phyloP scores from a whole-genome alignment of 2,329 filamentous ascomycete species.

The Xylariaceae sp. region DNA sequence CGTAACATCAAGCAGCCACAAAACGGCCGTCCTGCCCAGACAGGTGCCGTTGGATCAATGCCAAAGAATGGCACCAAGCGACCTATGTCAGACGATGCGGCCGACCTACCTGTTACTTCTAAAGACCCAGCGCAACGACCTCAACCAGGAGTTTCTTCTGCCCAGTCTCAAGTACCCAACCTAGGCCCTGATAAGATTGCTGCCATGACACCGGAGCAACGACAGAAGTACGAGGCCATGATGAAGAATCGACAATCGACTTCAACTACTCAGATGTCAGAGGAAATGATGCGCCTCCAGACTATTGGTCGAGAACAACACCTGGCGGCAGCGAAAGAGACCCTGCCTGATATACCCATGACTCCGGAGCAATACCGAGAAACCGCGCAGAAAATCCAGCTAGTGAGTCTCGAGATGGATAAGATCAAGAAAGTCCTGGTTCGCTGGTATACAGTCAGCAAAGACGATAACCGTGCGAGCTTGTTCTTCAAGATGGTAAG shows the following conservation, averaged over 20 bases:
- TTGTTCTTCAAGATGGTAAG: slow-evolving; percentile 51
- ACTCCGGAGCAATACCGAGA: slow-evolving; percentile 40
- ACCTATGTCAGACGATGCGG: slow-evolving; percentile 42
- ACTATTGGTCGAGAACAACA: slow-evolving; percentile 32
- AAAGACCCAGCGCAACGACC: slow-evolving; percentile 27
- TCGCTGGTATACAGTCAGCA: slow-evolving; percentile 45
- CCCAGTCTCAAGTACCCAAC: slow-evolving; percentile 25
- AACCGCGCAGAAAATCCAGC: slow-evolving; percentile 40
- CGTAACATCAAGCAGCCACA: slow-evolving; percentile 31
- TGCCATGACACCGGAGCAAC: slow-evolving; percentile 41
- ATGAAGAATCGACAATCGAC: slow-evolving; percentile 26
- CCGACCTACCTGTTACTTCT: slow-evolving; percentile 26
- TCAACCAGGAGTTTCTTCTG: slow-evolving; percentile 14
- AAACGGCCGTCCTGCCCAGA: slow-evolving; percentile 36
- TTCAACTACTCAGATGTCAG: slow-evolving; percentile 19
- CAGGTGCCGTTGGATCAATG: slow-evolving; percentile 36
- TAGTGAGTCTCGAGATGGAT: slow-evolving; percentile 38
- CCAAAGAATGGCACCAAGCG: slow-evolving; percentile 47
- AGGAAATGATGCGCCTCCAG: slow-evolving; percentile 36
- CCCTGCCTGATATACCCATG: slow-evolving; percentile 44
- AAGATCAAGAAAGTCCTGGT: slow-evolving; percentile 42
- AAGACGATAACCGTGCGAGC: slow-evolving; percentile 45
- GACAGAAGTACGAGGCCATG: slow-evolving; percentile 39
- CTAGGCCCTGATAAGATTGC: slow-evolving; percentile 38
- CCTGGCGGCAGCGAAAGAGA: slow-evolving; percentile 36